Conservation (phyloP, 306 rosid genomes). For the Citrullus colocynthis region DNA sequence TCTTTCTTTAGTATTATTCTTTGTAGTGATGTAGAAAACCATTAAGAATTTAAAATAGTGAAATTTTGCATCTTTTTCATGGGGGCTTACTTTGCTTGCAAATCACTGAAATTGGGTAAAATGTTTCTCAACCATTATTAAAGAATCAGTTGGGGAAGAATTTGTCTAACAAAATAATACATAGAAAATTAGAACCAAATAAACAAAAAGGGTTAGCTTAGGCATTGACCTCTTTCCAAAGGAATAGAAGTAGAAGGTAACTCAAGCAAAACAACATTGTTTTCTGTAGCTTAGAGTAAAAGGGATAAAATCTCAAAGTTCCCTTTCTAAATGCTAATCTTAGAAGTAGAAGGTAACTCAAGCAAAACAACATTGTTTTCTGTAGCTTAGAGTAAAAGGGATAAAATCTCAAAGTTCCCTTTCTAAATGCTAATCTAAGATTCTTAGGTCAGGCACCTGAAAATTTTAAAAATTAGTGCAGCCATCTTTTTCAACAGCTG, state of each 20-base stretch:
- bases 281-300: neutral
- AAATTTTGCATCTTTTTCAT: conserved; percentile 7
- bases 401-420: neutral
- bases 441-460: conserved; percentile 8
- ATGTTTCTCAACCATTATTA: neutral
- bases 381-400: neutral
- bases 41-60: conserved; percentile 4
- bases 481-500: neutral
- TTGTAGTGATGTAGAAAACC: neutral
- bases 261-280: neutral
- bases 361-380: neutral
- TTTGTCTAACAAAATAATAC: neutral
- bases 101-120: neutral
- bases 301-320: neutral
- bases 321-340: neutral
- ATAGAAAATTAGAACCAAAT: neutral
- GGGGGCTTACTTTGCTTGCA: conserved; percentile 16
- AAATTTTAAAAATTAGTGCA: neutral
- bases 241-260: neutral
- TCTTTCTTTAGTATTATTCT: conserved; percentile 7
- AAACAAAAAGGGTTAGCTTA: neutral
- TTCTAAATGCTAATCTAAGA: neutral
- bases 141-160: neutral
- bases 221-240: neutral
- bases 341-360: neutral